Conservation (phyloP, 2,329 filamentous ascomycete genomes). For the Stemphylium vesicarium region DNA sequence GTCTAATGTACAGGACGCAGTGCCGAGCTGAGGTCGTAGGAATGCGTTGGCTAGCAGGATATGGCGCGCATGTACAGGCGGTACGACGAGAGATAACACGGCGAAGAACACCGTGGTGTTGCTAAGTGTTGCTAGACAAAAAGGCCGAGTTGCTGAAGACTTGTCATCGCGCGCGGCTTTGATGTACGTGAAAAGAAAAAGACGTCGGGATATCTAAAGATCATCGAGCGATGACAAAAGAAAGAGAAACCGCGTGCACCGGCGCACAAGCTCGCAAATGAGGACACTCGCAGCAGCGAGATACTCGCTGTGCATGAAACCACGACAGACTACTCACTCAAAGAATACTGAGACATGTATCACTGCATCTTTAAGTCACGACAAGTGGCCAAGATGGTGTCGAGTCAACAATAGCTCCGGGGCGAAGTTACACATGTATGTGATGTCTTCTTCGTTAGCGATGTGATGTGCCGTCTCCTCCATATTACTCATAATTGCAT, state of each 20-base stretch:
- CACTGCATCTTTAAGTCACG: constrained; percentile 3
- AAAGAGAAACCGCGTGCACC: not conserved
- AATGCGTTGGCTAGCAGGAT: too few relatives aligned
- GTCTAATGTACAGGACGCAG: too few relatives aligned
- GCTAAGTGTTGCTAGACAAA: too few relatives aligned
- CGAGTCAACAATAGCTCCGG: constrained; percentile 21
- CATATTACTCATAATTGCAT: constrained; percentile 21
- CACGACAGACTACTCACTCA: not conserved
- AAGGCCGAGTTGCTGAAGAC: too few relatives aligned
- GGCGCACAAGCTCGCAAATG: not conserved
- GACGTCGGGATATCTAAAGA: not conserved
- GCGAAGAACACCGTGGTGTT: too few relatives aligned
- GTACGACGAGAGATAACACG: too few relatives aligned
- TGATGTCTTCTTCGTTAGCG: constrained; percentile 17
- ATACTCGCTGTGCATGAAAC: not conserved
- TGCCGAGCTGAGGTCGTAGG: too few relatives aligned
- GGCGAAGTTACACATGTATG: constrained; percentile 30
- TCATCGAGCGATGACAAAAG: not conserved
- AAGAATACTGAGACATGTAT: not conserved
- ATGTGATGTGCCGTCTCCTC: constrained; percentile 12
- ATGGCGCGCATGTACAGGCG: too few relatives aligned
- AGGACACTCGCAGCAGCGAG: too few relatives aligned
- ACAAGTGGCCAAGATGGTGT: constrained; percentile 12
- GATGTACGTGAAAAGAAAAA: not conserved
- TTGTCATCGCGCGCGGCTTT: too few relatives aligned